These are phyloP conservation scores for Lojkania enalia DNA, from an alignment of 2,329 filamentous ascomycete genomes.

Conservation along the genomic window DNA sequence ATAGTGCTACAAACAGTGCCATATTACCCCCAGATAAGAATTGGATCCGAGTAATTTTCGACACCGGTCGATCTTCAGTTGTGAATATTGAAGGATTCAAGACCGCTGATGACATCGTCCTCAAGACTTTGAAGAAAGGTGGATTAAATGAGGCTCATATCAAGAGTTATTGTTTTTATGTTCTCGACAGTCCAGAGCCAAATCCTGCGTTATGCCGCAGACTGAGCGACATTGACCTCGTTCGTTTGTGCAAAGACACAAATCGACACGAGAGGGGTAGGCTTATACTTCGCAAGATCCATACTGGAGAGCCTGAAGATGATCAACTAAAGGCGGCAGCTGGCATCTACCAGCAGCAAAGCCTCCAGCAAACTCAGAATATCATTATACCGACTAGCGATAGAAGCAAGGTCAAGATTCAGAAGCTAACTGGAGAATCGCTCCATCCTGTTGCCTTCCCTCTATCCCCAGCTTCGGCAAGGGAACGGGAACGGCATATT, in stretches of 20 bases:
- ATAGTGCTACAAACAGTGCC: slow-evolving; percentile 75
- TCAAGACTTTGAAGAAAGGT: slow-evolving; percentile 85
- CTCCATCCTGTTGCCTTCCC: slow-evolving; percentile 86
- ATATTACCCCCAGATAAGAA: slow-evolving; percentile 83
- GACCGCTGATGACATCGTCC: slow-evolving; percentile 89
- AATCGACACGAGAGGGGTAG: slow-evolving; percentile 85
- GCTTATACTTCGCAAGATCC: slow-evolving; percentile 89
- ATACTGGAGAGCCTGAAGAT: slow-evolving; percentile 83
- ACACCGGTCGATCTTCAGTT: slow-evolving; percentile 87
- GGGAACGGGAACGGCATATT: slow-evolving; percentile 69
- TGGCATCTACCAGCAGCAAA: slow-evolving; percentile 84
- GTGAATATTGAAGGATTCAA: slow-evolving; percentile 91
- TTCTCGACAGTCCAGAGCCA: slow-evolving; percentile 81
- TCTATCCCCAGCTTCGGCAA: slow-evolving; percentile 73
- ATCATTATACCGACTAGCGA: slow-evolving; percentile 65
- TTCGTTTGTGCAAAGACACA: slow-evolving; percentile 86
- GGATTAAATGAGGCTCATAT: slow-evolving; percentile 86
- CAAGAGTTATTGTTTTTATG: slow-evolving; percentile 96
- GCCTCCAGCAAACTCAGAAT: slow-evolving; percentile 68
- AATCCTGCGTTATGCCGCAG: slow-evolving; percentile 80
- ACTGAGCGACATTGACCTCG: slow-evolving; percentile 82
- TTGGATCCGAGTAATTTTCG: slow-evolving; percentile 90
- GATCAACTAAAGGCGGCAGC: slow-evolving; percentile 86
- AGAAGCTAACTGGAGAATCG: slow-evolving; percentile 85
- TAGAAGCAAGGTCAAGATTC: slow-evolving; percentile 82